phyloP scores from a whole-genome alignment of 148 eudicot genomes.

The Rhododendron henanense region DNA sequence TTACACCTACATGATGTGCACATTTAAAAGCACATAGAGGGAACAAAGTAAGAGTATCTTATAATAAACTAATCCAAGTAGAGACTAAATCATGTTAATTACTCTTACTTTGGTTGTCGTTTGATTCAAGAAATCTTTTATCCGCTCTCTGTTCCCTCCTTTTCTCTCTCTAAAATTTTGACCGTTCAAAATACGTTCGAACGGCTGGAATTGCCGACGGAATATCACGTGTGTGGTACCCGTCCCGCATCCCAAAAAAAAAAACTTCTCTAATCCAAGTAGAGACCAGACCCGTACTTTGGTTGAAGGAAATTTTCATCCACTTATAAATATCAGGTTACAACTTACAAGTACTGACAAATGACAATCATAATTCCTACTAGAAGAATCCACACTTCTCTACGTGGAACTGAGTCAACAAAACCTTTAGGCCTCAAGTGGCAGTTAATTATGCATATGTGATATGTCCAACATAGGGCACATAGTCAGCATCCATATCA shows the following conservation, averaged over 20 bases:
- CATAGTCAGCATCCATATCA: background rate
- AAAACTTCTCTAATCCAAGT: too few species aligned
- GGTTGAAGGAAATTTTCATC: too few species aligned
- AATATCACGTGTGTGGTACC: too few species aligned
- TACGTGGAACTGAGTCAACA: constrained; percentile 17
- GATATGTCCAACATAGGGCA: too few species aligned
- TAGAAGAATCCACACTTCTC: background rate
- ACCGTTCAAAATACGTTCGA: too few species aligned
- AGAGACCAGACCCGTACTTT: too few species aligned
- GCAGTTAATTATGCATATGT: too few species aligned
- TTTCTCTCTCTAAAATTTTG: too few species aligned
- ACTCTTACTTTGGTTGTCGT: background rate
- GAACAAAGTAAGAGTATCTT: background rate
- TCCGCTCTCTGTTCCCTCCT: too few species aligned
- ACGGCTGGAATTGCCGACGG: rapidly evolving
- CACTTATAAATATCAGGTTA: background rate
- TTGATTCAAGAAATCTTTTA: background rate
- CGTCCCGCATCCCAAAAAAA: too few species aligned
- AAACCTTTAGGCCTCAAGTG: constrained; percentile 3
- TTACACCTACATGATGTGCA: background rate
- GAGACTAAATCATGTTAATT: background rate
- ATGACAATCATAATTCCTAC: background rate
- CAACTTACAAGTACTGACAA: background rate
- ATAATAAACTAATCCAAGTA: background rate
- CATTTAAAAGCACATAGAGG: background rate